phyloP scores from a whole-genome alignment of 2,329 filamentous ascomycete genomes.

The Fusarium succisae region DNA sequence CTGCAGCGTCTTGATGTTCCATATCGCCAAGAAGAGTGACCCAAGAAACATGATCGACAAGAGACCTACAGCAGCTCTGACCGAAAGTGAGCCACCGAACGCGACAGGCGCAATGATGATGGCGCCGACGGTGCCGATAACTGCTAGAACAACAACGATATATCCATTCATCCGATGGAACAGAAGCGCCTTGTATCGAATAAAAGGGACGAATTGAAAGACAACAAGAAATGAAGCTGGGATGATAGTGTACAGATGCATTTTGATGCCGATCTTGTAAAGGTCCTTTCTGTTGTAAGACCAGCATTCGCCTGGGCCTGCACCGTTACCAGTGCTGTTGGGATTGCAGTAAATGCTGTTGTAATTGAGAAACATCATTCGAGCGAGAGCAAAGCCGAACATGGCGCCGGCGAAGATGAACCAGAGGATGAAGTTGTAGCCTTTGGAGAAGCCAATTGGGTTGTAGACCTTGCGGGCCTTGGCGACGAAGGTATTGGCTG shows the following conservation, averaged over 20 bases:
- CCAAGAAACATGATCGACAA: conserved; percentile 56
- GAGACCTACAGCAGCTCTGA: conserved; percentile 55
- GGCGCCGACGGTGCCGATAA: conserved; percentile 57
- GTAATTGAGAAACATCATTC: conserved; percentile 36
- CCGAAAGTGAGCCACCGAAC: conserved; percentile 63
- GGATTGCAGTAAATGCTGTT: conserved; percentile 14
- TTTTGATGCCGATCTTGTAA: conserved; percentile 51
- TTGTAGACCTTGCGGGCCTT: conserved; percentile 48
- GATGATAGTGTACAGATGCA: conserved; percentile 56
- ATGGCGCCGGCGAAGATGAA: conserved; percentile 56
- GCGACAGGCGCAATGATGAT: conserved; percentile 62
- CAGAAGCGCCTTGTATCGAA: conserved; percentile 57
- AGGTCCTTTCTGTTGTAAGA: conserved; percentile 6
- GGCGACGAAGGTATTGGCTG: conserved; percentile 9
- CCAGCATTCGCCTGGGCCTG: conserved; percentile 19
- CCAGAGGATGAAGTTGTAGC: conserved; percentile 58
- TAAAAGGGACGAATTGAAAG: conserved; percentile 58
- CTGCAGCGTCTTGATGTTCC: conserved; percentile 67
- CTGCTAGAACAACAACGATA: conserved; percentile 57
- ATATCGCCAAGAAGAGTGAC: conserved; percentile 57
- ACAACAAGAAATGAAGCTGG: conserved; percentile 55
- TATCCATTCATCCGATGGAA: conserved; percentile 72
- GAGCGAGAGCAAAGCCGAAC: conserved; percentile 23
- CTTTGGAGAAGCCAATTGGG: conserved; percentile 62
- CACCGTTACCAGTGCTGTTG: neutral